Conservation (phyloP, 495 filamentous ascomycete genomes). For the Penicillium goetzii region DNA sequence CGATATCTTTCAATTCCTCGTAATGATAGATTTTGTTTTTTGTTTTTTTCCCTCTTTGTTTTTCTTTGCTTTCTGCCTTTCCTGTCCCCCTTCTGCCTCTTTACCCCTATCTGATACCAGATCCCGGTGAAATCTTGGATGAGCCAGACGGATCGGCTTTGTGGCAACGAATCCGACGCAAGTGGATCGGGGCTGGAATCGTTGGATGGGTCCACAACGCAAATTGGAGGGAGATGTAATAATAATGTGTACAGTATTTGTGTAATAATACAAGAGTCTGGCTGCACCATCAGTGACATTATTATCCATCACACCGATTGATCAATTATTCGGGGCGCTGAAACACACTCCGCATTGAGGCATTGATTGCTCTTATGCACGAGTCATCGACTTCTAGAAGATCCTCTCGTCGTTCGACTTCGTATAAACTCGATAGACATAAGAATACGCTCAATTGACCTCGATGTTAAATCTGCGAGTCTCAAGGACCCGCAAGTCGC, state of each 20-base stretch:
- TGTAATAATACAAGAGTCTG: not conserved
- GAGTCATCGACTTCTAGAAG: not conserved
- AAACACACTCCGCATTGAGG: not conserved
- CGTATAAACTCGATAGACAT: not conserved
- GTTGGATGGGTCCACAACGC: slow-evolving; percentile 6
- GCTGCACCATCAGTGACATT: not conserved
- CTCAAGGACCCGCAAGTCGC: too few species aligned
- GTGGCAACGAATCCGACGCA: slow-evolving; percentile 13
- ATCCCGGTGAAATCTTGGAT: slow-evolving; percentile 4
- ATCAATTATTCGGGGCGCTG: not conserved
- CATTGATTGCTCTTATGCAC: not conserved
- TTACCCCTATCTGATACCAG: slow-evolving; percentile 16
- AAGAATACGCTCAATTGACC: not conserved
- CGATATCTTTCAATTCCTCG: not conserved
- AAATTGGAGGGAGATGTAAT: slow-evolving; percentile 13
- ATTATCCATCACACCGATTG: slow-evolving; percentile 4
- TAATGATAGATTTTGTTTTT: not conserved
- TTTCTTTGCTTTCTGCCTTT: not conserved
- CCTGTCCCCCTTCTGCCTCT: not conserved
- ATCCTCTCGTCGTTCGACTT: not conserved
- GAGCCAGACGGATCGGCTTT: slow-evolving; percentile 11
- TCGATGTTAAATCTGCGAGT: not conserved
- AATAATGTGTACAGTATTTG: not conserved
- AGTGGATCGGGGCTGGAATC: slow-evolving; percentile 5
- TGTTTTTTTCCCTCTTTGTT: too few species aligned